phyloP scores from a whole-genome alignment of 352 stramenopile species.

The Blastocystis sp. region DNA sequence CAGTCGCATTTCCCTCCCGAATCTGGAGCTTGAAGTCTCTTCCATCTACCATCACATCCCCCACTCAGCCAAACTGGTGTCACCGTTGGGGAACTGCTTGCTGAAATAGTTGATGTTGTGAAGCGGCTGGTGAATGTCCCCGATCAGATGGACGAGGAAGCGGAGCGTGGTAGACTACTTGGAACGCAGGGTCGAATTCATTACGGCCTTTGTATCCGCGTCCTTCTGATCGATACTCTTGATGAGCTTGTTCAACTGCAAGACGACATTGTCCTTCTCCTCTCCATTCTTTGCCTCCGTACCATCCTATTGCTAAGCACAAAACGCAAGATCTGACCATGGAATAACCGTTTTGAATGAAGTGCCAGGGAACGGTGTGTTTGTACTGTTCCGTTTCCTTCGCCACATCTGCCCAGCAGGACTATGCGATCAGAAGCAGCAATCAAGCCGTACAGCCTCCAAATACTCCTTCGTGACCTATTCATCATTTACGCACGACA shows the following conservation, averaged over 20 bases:
- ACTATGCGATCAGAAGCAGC: conserved; percentile 13
- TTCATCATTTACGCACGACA: not conserved
- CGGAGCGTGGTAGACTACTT: conserved; percentile 27
- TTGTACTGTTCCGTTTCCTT: conserved; percentile 44
- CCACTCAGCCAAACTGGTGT: not conserved
- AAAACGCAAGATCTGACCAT: not conserved
- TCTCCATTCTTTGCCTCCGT: conserved; percentile 7
- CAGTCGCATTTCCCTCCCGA: not conserved
- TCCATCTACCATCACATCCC: not conserved
- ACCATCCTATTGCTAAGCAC: conserved; percentile 4
- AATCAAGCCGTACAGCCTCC: not conserved
- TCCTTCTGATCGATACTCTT: conserved; percentile 34
- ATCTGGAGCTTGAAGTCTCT: conserved; percentile 9
- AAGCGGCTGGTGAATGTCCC: conserved; percentile 49
- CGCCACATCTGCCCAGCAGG: conserved; percentile 54
- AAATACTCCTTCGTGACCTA: conserved; percentile 29
- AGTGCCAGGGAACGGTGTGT: conserved; percentile 45
- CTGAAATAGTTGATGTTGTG: conserved; percentile 50
- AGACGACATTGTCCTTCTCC: conserved; percentile 1
- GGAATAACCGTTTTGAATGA: conserved; percentile 41
- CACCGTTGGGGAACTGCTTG: conserved; percentile 1
- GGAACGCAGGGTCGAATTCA: not conserved
- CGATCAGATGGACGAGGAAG: conserved; percentile 48
- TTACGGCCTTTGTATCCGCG: not conserved
- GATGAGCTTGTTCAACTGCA: not conserved